phyloP scores from a whole-genome alignment of 169 alveolate genomes.

The Plasmodium blacklocki region DNA sequence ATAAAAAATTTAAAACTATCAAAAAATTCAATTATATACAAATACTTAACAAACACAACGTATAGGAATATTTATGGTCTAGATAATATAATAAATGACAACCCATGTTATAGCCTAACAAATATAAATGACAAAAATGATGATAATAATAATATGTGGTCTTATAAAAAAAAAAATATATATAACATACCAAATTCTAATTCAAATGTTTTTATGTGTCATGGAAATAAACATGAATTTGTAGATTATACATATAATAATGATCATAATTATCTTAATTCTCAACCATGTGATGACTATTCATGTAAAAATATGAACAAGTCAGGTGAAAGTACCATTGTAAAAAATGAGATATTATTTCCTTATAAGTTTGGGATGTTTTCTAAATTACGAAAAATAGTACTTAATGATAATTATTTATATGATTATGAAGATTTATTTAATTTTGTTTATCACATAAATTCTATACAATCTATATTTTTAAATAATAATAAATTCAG shows the following conservation, averaged over 20 bases:
- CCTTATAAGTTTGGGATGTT: neutral
- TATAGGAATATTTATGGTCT: neutral
- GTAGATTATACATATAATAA: too few relatives aligned
- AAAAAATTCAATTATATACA: constrained; percentile 9
- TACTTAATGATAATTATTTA: constrained; percentile 61
- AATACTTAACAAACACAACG: constrained; percentile 16
- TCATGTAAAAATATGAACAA: neutral
- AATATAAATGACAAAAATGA: too few relatives aligned
- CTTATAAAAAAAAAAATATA: too few relatives aligned
- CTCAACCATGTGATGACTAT: neutral
- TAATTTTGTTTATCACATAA: constrained; percentile 23
- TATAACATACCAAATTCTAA: too few relatives aligned
- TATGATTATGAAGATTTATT: constrained; percentile 65
- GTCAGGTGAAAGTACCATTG: neutral
- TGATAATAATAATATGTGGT: too few relatives aligned
- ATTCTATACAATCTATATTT: constrained; percentile 29
- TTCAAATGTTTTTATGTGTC: too few relatives aligned
- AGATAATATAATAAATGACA: too few relatives aligned
- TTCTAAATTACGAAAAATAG: constrained; percentile 39
- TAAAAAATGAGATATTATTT: neutral
- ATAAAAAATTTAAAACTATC: constrained; percentile 12
- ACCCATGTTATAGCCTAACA: too few relatives aligned
- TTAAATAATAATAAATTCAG: constrained; percentile 50
- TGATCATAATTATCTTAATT: too few relatives aligned
- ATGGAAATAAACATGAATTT: too few relatives aligned